phyloP scores from a whole-genome alignment of 495 filamentous ascomycete genomes.

The Penicillium canariense region DNA sequence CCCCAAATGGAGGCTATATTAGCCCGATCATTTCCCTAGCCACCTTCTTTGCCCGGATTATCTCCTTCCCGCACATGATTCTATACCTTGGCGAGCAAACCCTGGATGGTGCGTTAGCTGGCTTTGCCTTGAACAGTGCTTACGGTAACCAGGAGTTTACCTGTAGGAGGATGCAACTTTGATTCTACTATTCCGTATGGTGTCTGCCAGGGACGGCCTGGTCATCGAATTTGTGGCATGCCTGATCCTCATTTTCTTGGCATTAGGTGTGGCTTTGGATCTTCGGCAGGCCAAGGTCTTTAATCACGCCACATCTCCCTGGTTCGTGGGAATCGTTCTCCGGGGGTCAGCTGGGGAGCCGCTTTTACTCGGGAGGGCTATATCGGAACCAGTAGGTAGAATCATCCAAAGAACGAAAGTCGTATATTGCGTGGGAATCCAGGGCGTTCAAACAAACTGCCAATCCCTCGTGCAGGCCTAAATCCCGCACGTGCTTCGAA shows the following conservation, averaged over 20 bases:
- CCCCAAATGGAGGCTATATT: conserved; percentile 51
- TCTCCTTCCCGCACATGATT: conserved; percentile 44
- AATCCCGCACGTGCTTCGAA: conserved; percentile 37
- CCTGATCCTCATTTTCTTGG: conserved; percentile 39
- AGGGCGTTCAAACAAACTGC: conserved; percentile 6
- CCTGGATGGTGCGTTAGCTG: conserved; percentile 44
- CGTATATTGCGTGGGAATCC: neutral
- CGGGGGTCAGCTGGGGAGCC: conserved; percentile 46
- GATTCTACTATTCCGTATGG: conserved; percentile 28
- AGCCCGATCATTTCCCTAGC: conserved; percentile 53
- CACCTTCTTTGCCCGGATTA: conserved; percentile 50
- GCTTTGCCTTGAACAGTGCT: conserved; percentile 35
- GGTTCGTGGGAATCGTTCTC: conserved; percentile 51
- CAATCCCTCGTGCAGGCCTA: conserved; percentile 20
- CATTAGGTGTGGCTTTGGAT: conserved; percentile 56
- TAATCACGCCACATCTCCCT: conserved; percentile 49
- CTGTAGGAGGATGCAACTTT: conserved; percentile 36
- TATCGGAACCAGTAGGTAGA: conserved; percentile 32
- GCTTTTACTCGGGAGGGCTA: conserved; percentile 47
- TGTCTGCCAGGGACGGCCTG: conserved; percentile 33
- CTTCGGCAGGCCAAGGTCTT: conserved; percentile 52
- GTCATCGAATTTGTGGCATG: conserved; percentile 45
- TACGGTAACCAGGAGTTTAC: conserved; percentile 28
- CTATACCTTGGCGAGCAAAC: conserved; percentile 46
- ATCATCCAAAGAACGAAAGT: neutral